These are phyloP conservation scores for Trametes cingulata DNA, from an alignment of 768 basidiomycete genomes.

Conservation along the genomic window DNA sequence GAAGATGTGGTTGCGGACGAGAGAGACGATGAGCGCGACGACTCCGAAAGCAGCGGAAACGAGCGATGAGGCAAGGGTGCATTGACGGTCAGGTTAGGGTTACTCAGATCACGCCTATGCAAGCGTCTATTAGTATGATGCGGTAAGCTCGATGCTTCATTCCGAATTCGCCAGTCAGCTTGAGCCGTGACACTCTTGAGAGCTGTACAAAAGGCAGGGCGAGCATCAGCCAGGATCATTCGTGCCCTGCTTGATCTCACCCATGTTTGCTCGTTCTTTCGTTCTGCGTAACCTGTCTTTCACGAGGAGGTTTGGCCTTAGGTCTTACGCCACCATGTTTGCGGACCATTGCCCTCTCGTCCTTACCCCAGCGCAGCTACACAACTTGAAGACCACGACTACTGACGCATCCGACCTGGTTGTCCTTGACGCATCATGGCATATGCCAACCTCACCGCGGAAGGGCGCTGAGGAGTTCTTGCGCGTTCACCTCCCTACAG, in stretches of 20 bases:
- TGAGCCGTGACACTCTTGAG: not conserved
- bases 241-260: not conserved
- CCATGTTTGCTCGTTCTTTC: constrained; percentile 8
- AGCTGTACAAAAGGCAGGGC: not conserved
- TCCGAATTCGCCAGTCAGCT: not conserved
- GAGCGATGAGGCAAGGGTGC: constrained; percentile 12
- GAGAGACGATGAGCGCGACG: constrained; percentile 9
- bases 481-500: constrained; percentile 16
- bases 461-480: constrained; percentile 48
- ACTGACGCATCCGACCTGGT: constrained; percentile 32
- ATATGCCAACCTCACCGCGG: constrained; percentile 87
- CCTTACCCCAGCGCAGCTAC: constrained; percentile 51
- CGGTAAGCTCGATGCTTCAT: not conserved
- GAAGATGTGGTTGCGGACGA: not conserved
- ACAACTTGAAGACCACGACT: constrained; percentile 22
- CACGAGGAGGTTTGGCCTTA: not conserved
- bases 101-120: not conserved
- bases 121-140: no score
- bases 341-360: constrained; percentile 45
- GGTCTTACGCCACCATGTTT: constrained; percentile 31
- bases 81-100: not conserved
- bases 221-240: not conserved
- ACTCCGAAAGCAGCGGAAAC: constrained; percentile 5
- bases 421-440: constrained; percentile 83
- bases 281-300: not conserved